Conservation (phyloP, 202 grass and related monocot genomes). For the Tripidium arundinaceum region DNA sequence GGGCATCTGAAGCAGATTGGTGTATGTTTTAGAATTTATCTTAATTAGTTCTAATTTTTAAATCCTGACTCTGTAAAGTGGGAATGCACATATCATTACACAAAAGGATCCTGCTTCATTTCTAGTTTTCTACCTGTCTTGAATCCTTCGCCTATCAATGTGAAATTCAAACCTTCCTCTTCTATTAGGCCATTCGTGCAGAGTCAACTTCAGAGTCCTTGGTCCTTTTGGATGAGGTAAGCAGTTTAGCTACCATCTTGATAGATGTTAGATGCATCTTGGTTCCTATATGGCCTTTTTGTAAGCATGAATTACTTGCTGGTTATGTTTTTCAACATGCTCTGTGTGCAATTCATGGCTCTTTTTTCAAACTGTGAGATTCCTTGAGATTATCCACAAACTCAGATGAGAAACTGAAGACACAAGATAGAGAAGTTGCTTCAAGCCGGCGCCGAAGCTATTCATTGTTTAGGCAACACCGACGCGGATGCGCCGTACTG, state of each 20-base stretch:
- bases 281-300: background rate
- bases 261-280: constrained; percentile 14
- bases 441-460: too few relatives aligned
- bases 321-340: background rate
- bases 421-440: too few relatives aligned
- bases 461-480: too few relatives aligned
- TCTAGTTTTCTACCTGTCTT: background rate
- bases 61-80: background rate
- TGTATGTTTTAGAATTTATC: constrained; percentile 44
- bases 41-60: constrained; percentile 21
- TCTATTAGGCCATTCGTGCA: constrained; percentile 53
- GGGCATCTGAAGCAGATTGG: constrained; percentile 77
- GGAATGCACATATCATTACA: background rate
- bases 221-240: constrained; percentile 77
- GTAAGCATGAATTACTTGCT: background rate
- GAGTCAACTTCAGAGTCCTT: constrained; percentile 57
- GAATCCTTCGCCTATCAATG: constrained; percentile 14
- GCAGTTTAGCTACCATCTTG: constrained; percentile 17
- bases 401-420: too few relatives aligned
- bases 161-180: constrained; percentile 17
- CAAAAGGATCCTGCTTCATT: background rate
- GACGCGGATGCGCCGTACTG: too few relatives aligned
- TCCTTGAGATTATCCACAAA: too few relatives aligned
- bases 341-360: background rate
- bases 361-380: background rate